Evolutionary conservation across 257 asterid genomes (phyloP), one percentile per base, ranked within the genome.

Genomic region (Solanum okadae): DNA sequence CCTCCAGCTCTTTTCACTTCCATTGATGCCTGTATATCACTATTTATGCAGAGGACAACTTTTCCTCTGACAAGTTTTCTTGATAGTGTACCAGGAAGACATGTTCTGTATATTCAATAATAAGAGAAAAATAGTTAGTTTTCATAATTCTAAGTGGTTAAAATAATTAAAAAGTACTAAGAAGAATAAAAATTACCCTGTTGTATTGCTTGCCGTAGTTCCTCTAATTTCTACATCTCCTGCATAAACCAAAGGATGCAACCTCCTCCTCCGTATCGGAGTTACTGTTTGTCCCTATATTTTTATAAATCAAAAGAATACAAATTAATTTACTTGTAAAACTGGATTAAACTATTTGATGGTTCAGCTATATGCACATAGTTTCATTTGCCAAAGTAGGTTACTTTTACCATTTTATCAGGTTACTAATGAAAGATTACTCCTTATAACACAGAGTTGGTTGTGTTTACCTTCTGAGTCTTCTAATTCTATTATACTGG

Each of bases 231-330:
- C 95, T 9, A 88, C 95, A 67, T 84, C 67, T 72, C 77, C 91
- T 37, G 93, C 93, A 61, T 88, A 91, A 56, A 93, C 91, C 22
- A 93, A 90, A 42, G 92, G 94, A 73, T 88, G 88, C 23, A 87
- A 86, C 86, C 37, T 86, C 76, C 34, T 87, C 25, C 75, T n/a
- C 44, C 38, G 29, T 25, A 89, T 88, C 0, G 91, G 95, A 33
- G 94, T 91, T 10, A 89, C 27, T 52, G 94, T 88, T 87, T 90
- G 93, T 29, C 95, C 95, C 94, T 92, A 75, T 88, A 40, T 14
- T 23, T 49, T 15, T 27, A 59, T 34, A 33, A 82, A 40, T 2
- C 23, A 71, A 31, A 25, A 37, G 11, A 38, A 5, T 11, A 25
- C 11, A 31, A 14, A 15, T 18, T 40, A 31, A 29, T 34, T 13